Base-by-base conservation (phyloP, 345 rosid species). In the Nasturtium officinale region DNA sequence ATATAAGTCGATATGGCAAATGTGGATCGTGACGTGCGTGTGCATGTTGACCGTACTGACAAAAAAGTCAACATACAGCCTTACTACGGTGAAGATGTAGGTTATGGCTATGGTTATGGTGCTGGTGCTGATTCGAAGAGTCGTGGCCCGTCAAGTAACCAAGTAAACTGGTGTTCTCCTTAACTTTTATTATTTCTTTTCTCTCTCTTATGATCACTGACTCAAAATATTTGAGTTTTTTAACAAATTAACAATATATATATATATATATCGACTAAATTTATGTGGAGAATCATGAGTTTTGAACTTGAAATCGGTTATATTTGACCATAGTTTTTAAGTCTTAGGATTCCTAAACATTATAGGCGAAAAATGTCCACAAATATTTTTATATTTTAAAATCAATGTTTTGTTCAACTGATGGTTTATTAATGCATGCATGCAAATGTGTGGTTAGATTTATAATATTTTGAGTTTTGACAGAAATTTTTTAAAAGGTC, bases 101-200 rank as follows among this genome's bases (percentile, higher is more conserved):
- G 79, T 43, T 68, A 53, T 17, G 65, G 65, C 50, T 67, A 50
- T 0, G 65, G 69, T 33, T 61, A 54, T 30, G 71, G 66, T 47
- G 20, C 16, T 38, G 53, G 60, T 63, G 2, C 45, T 29, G 71
- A 63, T 37, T n/a, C 3, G 37, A 67, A 75, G 61, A 67, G 42
- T 30, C 67, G 78, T 1, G 80, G 80, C 47, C 80, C 80, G 9
- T 70, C 80, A 46, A 70, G 15, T 47, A 56, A 29, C 66, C 76
- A 77, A 57, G 80, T 77, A 62, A 33, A 10, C 7, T 58, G 28
- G 20, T 57, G 35, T 23, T 46, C 7, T 30, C 20, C 32, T 54
- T 37, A 26, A 0, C 6, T 23, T n/a, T 25, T 32, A n/a, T 35
- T 35, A 1, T 0, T 11, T 3, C n/a, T 0, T 3, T 9, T 6